Percentiles rank a stretch among this genome's conserved stretches.
phyloP scores from a whole-genome alignment of 2,329 filamentous ascomycete species.

The Ophiostoma novo-ulmi region DNA sequence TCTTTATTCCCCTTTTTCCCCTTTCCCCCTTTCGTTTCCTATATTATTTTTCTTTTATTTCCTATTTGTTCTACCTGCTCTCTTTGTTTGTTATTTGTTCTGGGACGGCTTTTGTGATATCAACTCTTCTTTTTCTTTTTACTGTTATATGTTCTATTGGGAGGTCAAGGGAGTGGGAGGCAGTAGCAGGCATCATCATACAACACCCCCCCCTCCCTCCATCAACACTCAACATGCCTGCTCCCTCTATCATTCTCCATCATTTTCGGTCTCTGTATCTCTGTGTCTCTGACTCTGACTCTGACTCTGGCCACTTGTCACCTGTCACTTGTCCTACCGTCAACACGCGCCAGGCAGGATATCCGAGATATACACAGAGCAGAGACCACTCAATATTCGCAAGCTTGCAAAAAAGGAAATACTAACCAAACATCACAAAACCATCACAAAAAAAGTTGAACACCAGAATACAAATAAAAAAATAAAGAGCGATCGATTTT shows the following conservation, averaged over 20 bases:
- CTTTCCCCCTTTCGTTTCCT: background rate
- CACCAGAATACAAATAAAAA: background rate
- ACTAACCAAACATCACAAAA: conserved; percentile 8
- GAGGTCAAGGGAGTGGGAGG: conserved; percentile 22
- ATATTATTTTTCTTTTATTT: background rate
- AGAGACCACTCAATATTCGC: background rate
- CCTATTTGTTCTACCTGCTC: background rate
- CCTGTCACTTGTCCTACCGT: background rate
- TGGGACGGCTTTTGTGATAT: conserved; percentile 24
- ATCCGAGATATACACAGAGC: background rate
- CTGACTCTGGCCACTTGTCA: background rate
- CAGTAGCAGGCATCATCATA: conserved; percentile 1
- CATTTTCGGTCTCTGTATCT: conserved; percentile 9
- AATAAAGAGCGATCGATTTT: conserved; percentile 2
- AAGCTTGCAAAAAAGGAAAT: conserved; percentile 8
- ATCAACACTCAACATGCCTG: background rate
- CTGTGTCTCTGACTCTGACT: background rate
- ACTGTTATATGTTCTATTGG: conserved; percentile 16
- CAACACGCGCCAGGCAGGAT: background rate
- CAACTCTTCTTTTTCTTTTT: conserved; percentile 18
- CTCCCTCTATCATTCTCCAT: conserved; percentile 16
- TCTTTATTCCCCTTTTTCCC: background rate
- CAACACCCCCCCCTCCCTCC: background rate
- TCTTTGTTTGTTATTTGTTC: conserved; percentile 18
- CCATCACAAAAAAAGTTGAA: conserved; percentile 8